Percentiles rank a stretch among this genome's conserved stretches.
Evolutionary conservation across 2,329 filamentous ascomycete genomes (phyloP).

Genomic region (Apiospora aurea): DNA sequence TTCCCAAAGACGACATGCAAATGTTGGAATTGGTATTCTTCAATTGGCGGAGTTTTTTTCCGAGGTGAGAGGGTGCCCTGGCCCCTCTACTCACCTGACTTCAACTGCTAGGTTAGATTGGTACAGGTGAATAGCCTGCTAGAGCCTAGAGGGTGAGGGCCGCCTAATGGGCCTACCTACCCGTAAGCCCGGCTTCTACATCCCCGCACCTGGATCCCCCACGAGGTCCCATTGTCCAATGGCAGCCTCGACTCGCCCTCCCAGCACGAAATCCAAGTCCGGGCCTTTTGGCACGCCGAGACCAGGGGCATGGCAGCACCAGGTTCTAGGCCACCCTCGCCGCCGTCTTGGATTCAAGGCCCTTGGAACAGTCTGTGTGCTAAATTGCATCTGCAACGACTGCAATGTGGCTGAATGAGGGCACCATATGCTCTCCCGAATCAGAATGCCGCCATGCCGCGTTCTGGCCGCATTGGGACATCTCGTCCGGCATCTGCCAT

Average conservation of each 20-base stretch:
- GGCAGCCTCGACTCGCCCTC: neutral
- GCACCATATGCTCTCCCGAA: neutral
- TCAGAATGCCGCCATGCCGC: neutral
- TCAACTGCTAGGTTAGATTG: neutral
- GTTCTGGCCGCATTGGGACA: neutral
- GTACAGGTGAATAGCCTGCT: too few relatives aligned
- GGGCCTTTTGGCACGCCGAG: neutral
- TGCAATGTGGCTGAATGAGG: slow-evolving; percentile 1
- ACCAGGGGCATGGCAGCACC: neutral
- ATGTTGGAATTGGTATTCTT: neutral
- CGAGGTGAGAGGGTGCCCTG: neutral
- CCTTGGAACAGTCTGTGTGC: neutral
- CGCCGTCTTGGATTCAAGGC: neutral
- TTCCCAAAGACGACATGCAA: neutral
- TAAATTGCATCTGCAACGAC: neutral
- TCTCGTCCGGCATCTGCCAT: neutral
- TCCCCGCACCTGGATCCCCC: slow-evolving; percentile 3
- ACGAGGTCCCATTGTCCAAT: neutral
- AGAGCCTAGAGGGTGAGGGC: too few relatives aligned
- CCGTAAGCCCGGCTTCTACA: neutral
- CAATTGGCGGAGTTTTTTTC: slow-evolving; percentile 3
- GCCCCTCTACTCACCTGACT: neutral
- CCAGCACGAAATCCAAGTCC: neutral
- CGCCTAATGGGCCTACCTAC: neutral
- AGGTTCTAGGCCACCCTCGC: neutral